These are phyloP conservation scores for Carex sylvatica DNA, from an alignment of 202 grass and related monocot genomes.

Conservation along the genomic window DNA sequence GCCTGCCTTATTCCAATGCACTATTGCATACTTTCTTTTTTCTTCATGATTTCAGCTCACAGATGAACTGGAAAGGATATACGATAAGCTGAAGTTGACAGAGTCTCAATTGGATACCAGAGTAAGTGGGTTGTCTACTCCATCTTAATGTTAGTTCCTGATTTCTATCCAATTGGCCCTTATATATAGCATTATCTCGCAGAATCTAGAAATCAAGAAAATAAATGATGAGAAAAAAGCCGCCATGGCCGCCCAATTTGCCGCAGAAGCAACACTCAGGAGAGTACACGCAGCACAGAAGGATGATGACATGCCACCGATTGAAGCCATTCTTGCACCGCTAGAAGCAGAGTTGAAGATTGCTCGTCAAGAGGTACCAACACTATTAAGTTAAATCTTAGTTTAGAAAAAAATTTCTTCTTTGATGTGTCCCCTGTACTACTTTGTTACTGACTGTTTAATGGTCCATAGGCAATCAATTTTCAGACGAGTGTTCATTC, in stretches of 20 bases:
- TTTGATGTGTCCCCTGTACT: conserved; percentile 1
- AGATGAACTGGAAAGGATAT: conserved; percentile 75
- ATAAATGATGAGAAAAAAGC: conserved; percentile 96
- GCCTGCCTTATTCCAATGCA: neutral
- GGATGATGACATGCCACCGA: conserved; percentile 97
- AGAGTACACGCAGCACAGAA: conserved; percentile 96
- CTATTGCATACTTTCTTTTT: neutral
- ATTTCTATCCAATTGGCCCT: conserved; percentile 22
- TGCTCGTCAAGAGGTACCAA: conserved; percentile 76
- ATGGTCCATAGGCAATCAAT: neutral
- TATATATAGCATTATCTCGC: conserved; percentile 26
- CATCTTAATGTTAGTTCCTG: neutral
- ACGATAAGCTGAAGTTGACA: conserved; percentile 80
- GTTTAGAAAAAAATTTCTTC: neutral
- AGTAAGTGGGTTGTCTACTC: conserved; percentile 38
- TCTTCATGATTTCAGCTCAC: conserved; percentile 64
- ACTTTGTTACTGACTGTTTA: neutral
- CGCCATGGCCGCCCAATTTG: conserved; percentile 90
- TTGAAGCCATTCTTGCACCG: conserved; percentile 97
- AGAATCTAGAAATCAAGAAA: conserved; percentile 98
- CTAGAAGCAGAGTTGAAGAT: conserved; percentile 95
- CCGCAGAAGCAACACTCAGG: conserved; percentile 88
- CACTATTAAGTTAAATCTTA: conserved; percentile 11
- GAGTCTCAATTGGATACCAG: conserved; percentile 83
- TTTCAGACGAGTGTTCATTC: neutral